Base-by-base conservation (phyloP, 768 basidiomycete species). In the Lepiota brunneoincarnata region DNA sequence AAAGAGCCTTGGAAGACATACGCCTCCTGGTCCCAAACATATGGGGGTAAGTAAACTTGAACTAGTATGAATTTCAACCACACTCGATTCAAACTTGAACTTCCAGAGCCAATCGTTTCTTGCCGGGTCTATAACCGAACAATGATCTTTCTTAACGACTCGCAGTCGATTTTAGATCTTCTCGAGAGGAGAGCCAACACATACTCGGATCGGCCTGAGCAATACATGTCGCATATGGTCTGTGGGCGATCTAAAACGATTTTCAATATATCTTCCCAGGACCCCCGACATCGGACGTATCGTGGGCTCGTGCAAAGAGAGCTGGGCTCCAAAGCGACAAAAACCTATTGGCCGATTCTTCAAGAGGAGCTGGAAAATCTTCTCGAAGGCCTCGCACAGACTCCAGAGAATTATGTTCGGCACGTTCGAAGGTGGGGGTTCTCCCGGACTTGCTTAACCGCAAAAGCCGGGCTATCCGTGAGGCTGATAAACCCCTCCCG, bases 161-260 rank as follows among this genome's bases (percentile, higher is more conserved):
- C 69, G 42, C 59, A 62, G 21, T 65, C 77, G 6, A 73, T 80
- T 3, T 64, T 69, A 46, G 75, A 81, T 24, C 70, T 86, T 4
- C 72, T 86, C 6, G 77, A 79, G 49, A 71, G 72, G 53, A 75
- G 82, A 18, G 75, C 79, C 24, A 65, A 64, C 40, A 75, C 78
- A 31, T 85, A 84, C 57, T 83, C 82, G 4, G 81, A 82, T 56
- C 75, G 82, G 6, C 82, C 81, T 2, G 67, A 67, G 48, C 68
- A 67, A 5, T 72, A 71, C 67, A 76, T 79, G 74, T 75, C 68
- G 55, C 66, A 72, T 48, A 70, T 71, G 5, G 24, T 80, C 23
- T 75, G 75, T 51, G 74, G 67, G 18, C 73, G 76, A 9, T 72
- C 70, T 28, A 61, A 69, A 51, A 58, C 73, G 1, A 67, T 78